Percentiles rank a stretch among this genome's conserved stretches.
These are phyloP conservation scores for Tetradesmus obliquus DNA, from an alignment of 139 green algal species.

Conservation along the genomic window DNA sequence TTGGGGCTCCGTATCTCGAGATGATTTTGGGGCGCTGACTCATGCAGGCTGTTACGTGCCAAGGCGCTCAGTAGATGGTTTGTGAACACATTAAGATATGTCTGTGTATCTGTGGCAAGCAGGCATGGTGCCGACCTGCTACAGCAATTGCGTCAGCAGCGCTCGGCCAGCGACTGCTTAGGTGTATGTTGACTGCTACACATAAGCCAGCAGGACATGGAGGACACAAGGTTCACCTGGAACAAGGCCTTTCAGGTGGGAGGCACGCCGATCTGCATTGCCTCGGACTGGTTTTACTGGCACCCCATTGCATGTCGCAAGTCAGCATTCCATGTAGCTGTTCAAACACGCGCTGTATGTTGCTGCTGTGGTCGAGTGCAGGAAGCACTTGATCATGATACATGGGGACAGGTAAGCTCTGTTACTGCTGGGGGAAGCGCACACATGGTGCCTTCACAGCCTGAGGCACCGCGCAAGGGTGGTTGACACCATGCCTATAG, in stretches of 20 bases:
- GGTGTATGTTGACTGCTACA: background rate
- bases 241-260: slow-evolving; percentile 47
- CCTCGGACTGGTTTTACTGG: too few species aligned
- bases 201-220: slow-evolving; percentile 3
- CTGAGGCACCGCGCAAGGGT: too few species aligned
- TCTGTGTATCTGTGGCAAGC: too few species aligned
- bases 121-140: background rate
- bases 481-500: background rate
- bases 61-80: too few species aligned
- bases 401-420: slow-evolving; percentile 61
- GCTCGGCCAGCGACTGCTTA: background rate
- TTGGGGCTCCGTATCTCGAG: too few species aligned
- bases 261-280: background rate
- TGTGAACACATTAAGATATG: too few species aligned
- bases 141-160: background rate
- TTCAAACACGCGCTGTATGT: background rate
- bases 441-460: too few species aligned
- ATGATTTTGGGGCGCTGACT: too few species aligned
- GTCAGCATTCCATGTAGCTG: too few species aligned
- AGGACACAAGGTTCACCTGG: slow-evolving; percentile 26
- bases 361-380: background rate
- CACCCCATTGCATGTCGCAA: too few species aligned
- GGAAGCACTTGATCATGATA: slow-evolving; percentile 67
- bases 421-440: background rate
- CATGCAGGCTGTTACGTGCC: too few species aligned